A percentile compares a stretch with the other conserved stretches of the same genome.
phyloP scores from a whole-genome alignment of 2,329 filamentous ascomycete species.

The Claviceps arundinis region DNA sequence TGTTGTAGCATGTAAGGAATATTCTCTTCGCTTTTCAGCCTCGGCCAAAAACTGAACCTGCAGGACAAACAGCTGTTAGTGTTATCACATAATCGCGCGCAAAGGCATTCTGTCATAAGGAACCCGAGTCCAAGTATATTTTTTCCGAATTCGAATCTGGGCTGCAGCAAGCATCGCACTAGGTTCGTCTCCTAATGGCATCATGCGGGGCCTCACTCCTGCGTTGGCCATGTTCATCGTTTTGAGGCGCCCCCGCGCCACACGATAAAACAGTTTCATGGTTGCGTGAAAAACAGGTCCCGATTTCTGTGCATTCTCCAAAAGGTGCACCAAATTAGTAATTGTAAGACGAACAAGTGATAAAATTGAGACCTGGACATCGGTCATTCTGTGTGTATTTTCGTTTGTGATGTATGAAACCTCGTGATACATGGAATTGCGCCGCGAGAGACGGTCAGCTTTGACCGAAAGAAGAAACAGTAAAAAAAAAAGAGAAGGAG shows the following conservation, averaged over 20 bases:
- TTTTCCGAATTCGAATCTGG: not conserved
- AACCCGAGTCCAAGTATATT: not conserved
- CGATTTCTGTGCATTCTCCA: not conserved
- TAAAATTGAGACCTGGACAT: not conserved
- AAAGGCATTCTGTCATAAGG: not conserved
- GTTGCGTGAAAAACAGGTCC: not conserved
- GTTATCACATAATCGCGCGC: not conserved
- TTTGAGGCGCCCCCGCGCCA: not conserved
- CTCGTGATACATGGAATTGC: not conserved
- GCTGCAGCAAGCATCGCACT: not conserved
- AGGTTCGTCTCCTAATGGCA: not conserved
- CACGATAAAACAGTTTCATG: not conserved
- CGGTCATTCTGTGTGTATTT: not conserved
- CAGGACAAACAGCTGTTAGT: not conserved
- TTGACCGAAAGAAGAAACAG: not conserved
- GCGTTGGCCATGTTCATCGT: not conserved
- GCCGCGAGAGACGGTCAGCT: not conserved
- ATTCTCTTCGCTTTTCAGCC: not conserved
- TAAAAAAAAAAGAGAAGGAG: not conserved
- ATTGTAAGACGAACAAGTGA: not conserved
- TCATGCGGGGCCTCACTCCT: not conserved
- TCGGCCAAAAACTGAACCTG: not conserved
- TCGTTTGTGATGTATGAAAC: not conserved
- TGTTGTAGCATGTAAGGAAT: not conserved
- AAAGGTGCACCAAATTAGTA: not conserved